Evolutionary conservation across 306 rosid genomes (phyloP).

Genomic region (Pyrus bretschneideri): DNA sequence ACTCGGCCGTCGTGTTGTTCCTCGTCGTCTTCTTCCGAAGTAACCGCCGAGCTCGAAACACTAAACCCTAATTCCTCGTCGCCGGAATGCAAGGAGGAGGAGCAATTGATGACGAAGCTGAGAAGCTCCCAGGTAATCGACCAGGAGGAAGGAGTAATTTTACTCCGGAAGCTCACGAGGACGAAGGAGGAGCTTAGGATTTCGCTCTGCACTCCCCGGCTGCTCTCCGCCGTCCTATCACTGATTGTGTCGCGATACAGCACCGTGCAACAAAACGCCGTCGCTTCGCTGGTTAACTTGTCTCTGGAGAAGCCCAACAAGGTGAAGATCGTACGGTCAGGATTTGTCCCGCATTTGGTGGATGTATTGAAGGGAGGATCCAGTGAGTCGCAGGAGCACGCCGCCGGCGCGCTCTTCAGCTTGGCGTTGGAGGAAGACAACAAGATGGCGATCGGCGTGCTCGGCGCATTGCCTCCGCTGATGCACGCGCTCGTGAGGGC

Average conservation of each 20-base stretch:
- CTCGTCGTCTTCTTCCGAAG: slow-evolving; percentile 49
- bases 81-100: slow-evolving; percentile 42
- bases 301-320: slow-evolving; percentile 74
- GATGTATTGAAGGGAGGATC: slow-evolving; percentile 61
- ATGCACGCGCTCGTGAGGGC: slow-evolving; percentile 67
- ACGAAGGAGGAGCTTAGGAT: slow-evolving; percentile 46
- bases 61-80: slow-evolving; percentile 39
- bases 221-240: slow-evolving; percentile 40
- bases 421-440: slow-evolving; percentile 71
- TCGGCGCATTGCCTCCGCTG: slow-evolving; percentile 72
- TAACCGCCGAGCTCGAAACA: slow-evolving; percentile 24
- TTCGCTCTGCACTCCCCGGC: slow-evolving; percentile 48
- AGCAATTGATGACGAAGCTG: slow-evolving; percentile 30
- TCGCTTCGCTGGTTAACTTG: slow-evolving; percentile 75
- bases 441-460: slow-evolving; percentile 85
- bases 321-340: slow-evolving; percentile 75
- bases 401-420: slow-evolving; percentile 93
- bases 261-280: slow-evolving; percentile 64
- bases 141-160: slow-evolving; percentile 60
- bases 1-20: slow-evolving; percentile 65
- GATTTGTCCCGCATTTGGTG: slow-evolving; percentile 58
- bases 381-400: slow-evolving; percentile 81
- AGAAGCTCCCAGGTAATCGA: slow-evolving; percentile 49
- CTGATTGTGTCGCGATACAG: slow-evolving; percentile 48
- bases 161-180: slow-evolving; percentile 55